phyloP scores from a whole-genome alignment of 495 filamentous ascomycete species.

The Copromyces sp. region DNA sequence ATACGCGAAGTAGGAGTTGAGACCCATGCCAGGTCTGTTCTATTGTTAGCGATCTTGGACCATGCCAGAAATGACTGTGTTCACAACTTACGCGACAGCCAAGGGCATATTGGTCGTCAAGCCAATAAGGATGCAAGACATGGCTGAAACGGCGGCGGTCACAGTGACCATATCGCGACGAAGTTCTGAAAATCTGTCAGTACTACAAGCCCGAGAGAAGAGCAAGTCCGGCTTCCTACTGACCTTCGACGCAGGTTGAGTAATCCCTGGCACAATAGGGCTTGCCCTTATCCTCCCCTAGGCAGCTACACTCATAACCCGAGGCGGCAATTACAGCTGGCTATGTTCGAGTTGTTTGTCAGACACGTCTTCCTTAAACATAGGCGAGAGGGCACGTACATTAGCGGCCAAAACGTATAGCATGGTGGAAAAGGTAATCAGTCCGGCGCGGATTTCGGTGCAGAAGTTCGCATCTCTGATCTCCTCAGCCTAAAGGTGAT shows the following conservation, averaged over 20 bases:
- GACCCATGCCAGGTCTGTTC: conserved; percentile 59
- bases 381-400: conserved; percentile 37
- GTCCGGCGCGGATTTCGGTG: conserved; percentile 67
- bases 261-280: conserved; percentile 23
- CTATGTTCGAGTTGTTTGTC: conserved; percentile 5
- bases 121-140: conserved; percentile 40
- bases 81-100: conserved; percentile 48
- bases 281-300: neutral
- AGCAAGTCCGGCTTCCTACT: neutral
- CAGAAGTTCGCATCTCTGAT: conserved; percentile 53
- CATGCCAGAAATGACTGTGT: neutral
- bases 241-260: neutral
- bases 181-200: conserved; percentile 35
- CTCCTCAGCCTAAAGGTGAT: conserved; percentile 43
- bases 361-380: neutral
- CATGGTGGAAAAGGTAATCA: conserved; percentile 82
- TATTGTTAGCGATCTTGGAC: conserved; percentile 12
- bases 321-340: conserved; percentile 64
- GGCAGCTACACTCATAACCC: conserved; percentile 21
- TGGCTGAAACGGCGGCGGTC: conserved; percentile 59
- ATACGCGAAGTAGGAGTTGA: conserved; percentile 81
- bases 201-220: neutral
- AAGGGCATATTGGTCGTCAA: conserved; percentile 46
- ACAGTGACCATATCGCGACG: conserved; percentile 70
- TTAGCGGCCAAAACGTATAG: conserved; percentile 64